Evolutionary conservation across 2,329 filamentous ascomycete genomes (phyloP).

Genomic region (Fusarium scirpi): DNA sequence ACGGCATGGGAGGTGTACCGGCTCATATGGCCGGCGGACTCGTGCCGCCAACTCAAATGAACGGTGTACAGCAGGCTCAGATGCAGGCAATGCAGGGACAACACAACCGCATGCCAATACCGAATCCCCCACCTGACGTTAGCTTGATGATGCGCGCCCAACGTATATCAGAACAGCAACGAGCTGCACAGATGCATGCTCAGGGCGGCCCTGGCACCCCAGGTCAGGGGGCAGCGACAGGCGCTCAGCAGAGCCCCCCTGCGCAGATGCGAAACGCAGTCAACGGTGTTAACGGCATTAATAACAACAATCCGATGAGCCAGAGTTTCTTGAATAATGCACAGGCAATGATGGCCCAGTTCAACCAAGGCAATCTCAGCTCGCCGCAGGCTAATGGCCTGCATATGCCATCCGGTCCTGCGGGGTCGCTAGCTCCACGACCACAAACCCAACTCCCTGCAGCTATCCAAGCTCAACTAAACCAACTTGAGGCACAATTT

Average conservation of each 20-base stretch:
- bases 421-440: conserved; percentile 59
- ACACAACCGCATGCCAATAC: conserved; percentile 69
- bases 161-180: conserved; percentile 74
- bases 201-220: conserved; percentile 52
- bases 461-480: conserved; percentile 62
- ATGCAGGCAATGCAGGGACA: conserved; percentile 70
- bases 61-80: conserved; percentile 76
- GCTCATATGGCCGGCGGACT: conserved; percentile 64
- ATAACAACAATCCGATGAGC: conserved; percentile 58
- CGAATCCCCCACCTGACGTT: conserved; percentile 60
- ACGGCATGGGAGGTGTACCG: conserved; percentile 62
- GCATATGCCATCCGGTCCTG: conserved; percentile 60
- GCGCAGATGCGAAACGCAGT: conserved; percentile 56
- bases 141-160: conserved; percentile 72
- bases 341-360: conserved; percentile 65
- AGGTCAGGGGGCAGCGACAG: conserved; percentile 41
- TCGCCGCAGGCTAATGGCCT: conserved; percentile 60
- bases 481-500: conserved; percentile 65
- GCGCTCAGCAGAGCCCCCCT: conserved; percentile 57
- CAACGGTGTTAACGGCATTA: conserved; percentile 46
- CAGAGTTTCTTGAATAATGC: conserved; percentile 65
- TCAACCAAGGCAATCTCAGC: conserved; percentile 56
- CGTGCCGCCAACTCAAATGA: conserved; percentile 69
- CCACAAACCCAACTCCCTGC: conserved; percentile 60
- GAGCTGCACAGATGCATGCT: conserved; percentile 62